Base-by-base conservation (phyloP, 352 stramenopile genomes). In the Paralagenidium karlingii region DNA sequence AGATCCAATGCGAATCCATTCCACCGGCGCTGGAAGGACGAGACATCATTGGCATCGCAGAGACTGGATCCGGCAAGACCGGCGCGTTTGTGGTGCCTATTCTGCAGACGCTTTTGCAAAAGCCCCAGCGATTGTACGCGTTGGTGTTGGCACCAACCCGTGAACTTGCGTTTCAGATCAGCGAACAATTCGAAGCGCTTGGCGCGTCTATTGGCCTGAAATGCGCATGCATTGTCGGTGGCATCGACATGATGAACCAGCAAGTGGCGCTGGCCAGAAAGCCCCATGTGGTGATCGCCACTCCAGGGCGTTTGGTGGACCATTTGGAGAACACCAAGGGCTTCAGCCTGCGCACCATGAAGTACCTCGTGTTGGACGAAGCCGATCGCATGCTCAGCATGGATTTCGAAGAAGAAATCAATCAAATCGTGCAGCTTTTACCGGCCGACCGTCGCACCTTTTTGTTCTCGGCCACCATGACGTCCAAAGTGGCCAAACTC, bases 391-490 rank as follows among this genome's bases (percentile, higher is more conserved):
- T 98, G 87, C 65, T 98, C 5, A 89, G 66, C 34, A 97, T 99
- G 89, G 95, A 98, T 53, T 98, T 96, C 45, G 91, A 98, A 58
- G 79, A 98, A 52, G 95, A 98, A 51, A 96, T 99, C 55, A 97
- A 99, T 64, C 82, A 98, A 55, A 98, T 99, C 51, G 62, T 99
- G 38, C 74, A 96, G 47, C 73, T 97, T 22, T 96, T 99, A 54
- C 95, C 70, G n/a, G 58, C 55, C 34, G 87, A 86, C 18, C 73
- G 96, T 20, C 79, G 84, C 41, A 99, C 96, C n/a, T 97, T 97
- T 63, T 73, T 99, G 2, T 99, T 99, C 60, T 96, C 76, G 57
- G 95, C 94, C n/a, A 99, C 94, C 5, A 99, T 99, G 94, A 99
- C 96, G 16, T 95, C 76, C 28, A 99, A 99, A 55, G 95, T 99